Conservation (phyloP, 257 asterid genomes). For the Cinchona pubescens region DNA sequence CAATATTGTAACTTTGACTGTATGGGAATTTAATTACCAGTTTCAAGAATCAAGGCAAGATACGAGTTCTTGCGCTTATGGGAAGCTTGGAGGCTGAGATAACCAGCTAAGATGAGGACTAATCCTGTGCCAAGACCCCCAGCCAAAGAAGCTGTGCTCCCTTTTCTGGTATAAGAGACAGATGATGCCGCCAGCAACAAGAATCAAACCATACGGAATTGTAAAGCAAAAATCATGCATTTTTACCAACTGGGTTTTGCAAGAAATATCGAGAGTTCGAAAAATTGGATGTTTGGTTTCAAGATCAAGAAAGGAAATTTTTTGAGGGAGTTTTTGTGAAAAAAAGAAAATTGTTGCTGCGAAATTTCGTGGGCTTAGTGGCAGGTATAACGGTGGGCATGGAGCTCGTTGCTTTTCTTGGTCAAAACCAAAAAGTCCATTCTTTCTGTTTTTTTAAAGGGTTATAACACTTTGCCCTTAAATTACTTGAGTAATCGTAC, state of each 20-base stretch:
- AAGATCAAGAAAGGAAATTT: constrained; percentile 24
- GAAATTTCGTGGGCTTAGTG: constrained; percentile 5
- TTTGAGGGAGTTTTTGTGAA: too few relatives aligned
- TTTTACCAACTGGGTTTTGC: constrained; percentile 26
- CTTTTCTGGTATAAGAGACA: constrained; percentile 77
- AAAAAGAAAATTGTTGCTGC: too few relatives aligned
- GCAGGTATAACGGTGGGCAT: background rate
- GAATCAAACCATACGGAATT: constrained; percentile 80
- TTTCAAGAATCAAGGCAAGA: constrained; percentile 65
- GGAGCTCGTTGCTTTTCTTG: background rate
- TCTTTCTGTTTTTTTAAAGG: background rate
- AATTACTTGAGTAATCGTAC: too few relatives aligned
- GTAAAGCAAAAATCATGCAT: constrained; percentile 99
- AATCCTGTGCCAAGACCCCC: constrained; percentile 83
- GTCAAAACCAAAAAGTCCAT: constrained; percentile 10
- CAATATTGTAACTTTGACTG: background rate
- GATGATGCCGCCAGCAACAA: constrained; percentile 75
- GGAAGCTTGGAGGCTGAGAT: constrained; percentile 85
- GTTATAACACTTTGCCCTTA: too few relatives aligned
- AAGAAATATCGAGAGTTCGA: constrained; percentile 8
- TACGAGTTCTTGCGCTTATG: constrained; percentile 78
- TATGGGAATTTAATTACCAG: constrained; percentile 40
- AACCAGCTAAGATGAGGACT: constrained; percentile 78
- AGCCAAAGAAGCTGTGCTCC: constrained; percentile 78
- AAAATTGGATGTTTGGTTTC: background rate